phyloP scores from a whole-genome alignment of 331 rosid species.

The Malus hybrid region DNA sequence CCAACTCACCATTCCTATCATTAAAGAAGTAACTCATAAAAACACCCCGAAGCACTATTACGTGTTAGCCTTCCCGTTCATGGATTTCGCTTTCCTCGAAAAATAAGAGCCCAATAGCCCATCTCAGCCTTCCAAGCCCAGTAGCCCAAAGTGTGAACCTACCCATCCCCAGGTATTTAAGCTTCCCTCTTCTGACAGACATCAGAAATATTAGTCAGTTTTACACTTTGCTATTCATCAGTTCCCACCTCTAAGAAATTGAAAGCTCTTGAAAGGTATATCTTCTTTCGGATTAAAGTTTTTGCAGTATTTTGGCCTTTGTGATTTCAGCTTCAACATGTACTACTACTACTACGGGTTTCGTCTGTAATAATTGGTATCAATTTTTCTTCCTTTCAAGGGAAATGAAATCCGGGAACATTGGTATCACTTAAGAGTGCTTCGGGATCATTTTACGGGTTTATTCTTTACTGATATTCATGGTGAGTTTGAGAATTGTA shows the following conservation, averaged over 20 bases:
- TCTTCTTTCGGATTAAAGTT: not conserved
- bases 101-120: not conserved
- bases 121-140: not conserved
- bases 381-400: no score
- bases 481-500: not conserved
- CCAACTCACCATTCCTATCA: not conserved
- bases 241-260: no score
- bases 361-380: no score
- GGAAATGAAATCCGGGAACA: no score
- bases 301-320: not conserved
- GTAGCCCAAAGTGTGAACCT: not conserved
- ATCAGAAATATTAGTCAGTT: not conserved
- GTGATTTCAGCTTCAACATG: not conserved
- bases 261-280: not conserved
- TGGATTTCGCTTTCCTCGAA: no score
- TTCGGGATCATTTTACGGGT: no score
- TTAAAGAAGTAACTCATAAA: no score
- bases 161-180: not conserved
- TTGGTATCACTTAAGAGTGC: no score
- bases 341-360: no score
- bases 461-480: not conserved
- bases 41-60: no score
- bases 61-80: no score
- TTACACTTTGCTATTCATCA: no score
- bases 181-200: not conserved